Evolutionary conservation across 2,329 filamentous ascomycete genomes (phyloP), one percentile per base, ranked within the genome.

Genomic region (Fusarium luffae): DNA sequence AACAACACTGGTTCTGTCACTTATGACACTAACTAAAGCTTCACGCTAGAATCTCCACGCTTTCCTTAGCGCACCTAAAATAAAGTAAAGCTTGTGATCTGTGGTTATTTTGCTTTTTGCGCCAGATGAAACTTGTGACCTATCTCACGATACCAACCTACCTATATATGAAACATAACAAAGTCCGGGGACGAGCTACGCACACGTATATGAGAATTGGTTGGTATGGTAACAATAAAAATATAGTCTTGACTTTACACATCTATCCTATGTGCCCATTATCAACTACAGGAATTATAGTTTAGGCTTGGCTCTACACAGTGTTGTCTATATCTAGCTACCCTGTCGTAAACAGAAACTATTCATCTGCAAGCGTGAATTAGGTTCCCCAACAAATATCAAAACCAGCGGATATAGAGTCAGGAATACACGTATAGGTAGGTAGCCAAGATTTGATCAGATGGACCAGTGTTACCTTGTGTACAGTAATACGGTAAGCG

Each of bases 401-500:
- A 28, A 42, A 42, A 8, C 7, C 9, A 27, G 19, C 49, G 34
- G 30, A 42, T 52, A 52, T 42, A 42, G 34, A 27, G 32, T 10
- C 49, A 52, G 49, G 49, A 52, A 52, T 16, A n/a, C n/a, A 12
- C 10, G 34, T 37, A 37, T 37, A 37, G 34, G 34, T 37, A 37
- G 34, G 34, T 52, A 21, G 49, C 18, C 49, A 52, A 52, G 34
- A 34, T n/a, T 50, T 62, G n/a, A 58, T 54, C 30, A 19, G 27
- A 56, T 25, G 42, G 34, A 28, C 7, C 28, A 18, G 21, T 37
- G 25, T 32, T 30, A 23, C 52, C 16, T 21, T 54, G 18, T n/a
- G 21, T n/a, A 37, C 34, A 37, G 34, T n/a, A 28, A 42, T 56
- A 41, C 18, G 30, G 34, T 40, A 37, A 56, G 59, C 28, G 50